phyloP scores from a whole-genome alignment of 352 stramenopile species.

The Phytophthora macrochlamydospora region DNA sequence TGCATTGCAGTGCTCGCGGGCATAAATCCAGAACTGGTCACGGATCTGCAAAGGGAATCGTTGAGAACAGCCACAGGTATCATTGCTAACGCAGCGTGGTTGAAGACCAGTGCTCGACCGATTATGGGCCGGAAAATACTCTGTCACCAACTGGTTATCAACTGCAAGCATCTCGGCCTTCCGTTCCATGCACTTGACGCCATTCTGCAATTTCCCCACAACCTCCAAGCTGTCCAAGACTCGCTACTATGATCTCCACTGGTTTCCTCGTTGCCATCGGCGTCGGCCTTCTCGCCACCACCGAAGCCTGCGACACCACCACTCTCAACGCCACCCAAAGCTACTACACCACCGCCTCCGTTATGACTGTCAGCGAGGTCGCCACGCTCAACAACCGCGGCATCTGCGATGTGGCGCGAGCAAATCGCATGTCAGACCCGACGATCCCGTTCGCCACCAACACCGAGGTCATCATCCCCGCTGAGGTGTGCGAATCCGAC shows the following conservation, averaged over 20 bases:
- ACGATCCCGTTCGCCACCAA: conserved; percentile 18
- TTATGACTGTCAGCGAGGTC: conserved; percentile 10
- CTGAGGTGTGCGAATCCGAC: conserved; percentile 18
- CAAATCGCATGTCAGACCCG: conserved; percentile 22
- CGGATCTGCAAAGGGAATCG: too few relatives aligned
- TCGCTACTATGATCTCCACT: not conserved
- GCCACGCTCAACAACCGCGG: conserved; percentile 12
- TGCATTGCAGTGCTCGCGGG: too few relatives aligned
- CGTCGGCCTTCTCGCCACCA: not conserved
- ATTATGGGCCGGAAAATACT: too few relatives aligned
- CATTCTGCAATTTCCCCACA: too few relatives aligned
- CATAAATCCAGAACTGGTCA: too few relatives aligned
- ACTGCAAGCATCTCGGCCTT: too few relatives aligned
- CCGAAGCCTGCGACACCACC: conserved; percentile 11
- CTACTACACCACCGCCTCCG: conserved; percentile 12
- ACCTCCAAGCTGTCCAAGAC: not conserved
- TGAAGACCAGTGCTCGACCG: too few relatives aligned
- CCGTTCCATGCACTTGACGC: too few relatives aligned
- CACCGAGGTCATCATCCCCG: conserved; percentile 17
- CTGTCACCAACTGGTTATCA: too few relatives aligned
- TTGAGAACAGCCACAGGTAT: too few relatives aligned
- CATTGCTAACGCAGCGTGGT: too few relatives aligned
- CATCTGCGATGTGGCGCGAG: conserved; percentile 16
- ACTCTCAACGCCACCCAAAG: conserved; percentile 16
- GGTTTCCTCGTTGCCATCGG: not conserved